Percentiles rank a stretch among this genome's conserved stretches.
Conservation (phyloP, 306 rosid genomes). For the Rosa multiflora region DNA sequence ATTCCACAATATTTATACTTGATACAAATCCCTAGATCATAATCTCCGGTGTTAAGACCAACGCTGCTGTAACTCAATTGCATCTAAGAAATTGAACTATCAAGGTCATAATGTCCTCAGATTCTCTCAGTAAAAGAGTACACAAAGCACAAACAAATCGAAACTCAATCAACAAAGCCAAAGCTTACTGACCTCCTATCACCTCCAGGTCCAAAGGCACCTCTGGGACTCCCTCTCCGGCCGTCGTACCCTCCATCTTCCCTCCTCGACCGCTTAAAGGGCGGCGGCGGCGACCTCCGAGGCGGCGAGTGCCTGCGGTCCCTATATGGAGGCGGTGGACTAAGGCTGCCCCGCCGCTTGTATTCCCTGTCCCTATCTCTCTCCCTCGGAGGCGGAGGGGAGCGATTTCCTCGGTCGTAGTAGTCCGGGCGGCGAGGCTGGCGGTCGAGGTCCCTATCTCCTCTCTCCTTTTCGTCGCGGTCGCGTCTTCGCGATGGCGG, state of each 20-base stretch:
- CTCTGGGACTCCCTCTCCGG: slow-evolving; percentile 77
- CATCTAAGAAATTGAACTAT: not conserved
- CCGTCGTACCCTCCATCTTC: slow-evolving; percentile 60
- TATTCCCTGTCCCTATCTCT: slow-evolving; percentile 79
- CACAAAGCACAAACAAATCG: not conserved
- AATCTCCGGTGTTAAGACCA: not conserved
- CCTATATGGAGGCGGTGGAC: slow-evolving; percentile 68
- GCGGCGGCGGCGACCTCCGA: slow-evolving; percentile 75
- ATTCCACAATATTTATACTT: no score
- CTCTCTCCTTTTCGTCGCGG: slow-evolving; percentile 27
- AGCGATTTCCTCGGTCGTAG: slow-evolving; percentile 57
- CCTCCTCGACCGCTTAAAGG: slow-evolving; percentile 75
- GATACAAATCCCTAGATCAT: not conserved
- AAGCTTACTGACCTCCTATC: slow-evolving; percentile 54
- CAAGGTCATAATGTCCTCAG: not conserved
- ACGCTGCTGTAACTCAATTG: not conserved
- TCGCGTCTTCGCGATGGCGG: slow-evolving; percentile 48
- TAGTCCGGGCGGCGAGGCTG: slow-evolving; percentile 76
- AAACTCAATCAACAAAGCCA: not conserved
- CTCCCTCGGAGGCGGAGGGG: slow-evolving; percentile 53
- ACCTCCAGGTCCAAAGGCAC: slow-evolving; percentile 65
- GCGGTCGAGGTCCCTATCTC: slow-evolving; percentile 65
- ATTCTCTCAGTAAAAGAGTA: not conserved
- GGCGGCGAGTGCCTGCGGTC: slow-evolving; percentile 82
- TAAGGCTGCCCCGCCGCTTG: slow-evolving; percentile 72